These are phyloP conservation scores for Emergomyces orientalis DNA, from an alignment of 2,329 filamentous ascomycete genomes.

Conservation along the genomic window DNA sequence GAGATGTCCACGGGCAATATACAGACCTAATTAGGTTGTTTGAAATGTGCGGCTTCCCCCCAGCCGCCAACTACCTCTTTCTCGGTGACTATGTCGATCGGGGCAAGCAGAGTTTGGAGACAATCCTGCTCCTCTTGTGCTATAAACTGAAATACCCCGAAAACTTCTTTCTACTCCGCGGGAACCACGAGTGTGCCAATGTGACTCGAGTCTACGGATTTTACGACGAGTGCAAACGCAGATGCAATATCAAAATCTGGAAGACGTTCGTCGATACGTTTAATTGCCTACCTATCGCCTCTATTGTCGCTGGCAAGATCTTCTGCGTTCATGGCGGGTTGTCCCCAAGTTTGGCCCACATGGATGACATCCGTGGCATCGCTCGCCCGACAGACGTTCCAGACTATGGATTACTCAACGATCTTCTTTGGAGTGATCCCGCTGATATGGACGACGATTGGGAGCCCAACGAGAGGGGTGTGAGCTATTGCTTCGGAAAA, in stretches of 20 bases:
- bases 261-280: slow-evolving; percentile 97
- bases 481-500: slow-evolving; percentile 97
- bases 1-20: slow-evolving; percentile 93
- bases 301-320: slow-evolving; percentile 96
- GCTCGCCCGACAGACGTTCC: slow-evolving; percentile 92
- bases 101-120: slow-evolving; percentile 91
- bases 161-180: slow-evolving; percentile 91
- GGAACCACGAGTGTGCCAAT: slow-evolving; percentile 95
- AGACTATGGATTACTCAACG: slow-evolving; percentile 90
- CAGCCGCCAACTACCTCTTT: slow-evolving; percentile 84
- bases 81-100: slow-evolving; percentile 94
- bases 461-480: slow-evolving; percentile 93
- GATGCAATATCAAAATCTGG: slow-evolving; percentile 96
- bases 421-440: slow-evolving; percentile 93
- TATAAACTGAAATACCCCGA: slow-evolving; percentile 97
- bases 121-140: slow-evolving; percentile 81
- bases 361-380: slow-evolving; percentile 98
- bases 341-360: slow-evolving; percentile 83
- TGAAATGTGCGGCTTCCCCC: slow-evolving; percentile 96
- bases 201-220: slow-evolving; percentile 94
- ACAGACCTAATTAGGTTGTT: slow-evolving; percentile 94
- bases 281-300: slow-evolving; percentile 87
- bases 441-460: slow-evolving; percentile 97
- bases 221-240: slow-evolving; percentile 94
- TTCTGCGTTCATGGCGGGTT: slow-evolving; percentile 95